Evolutionary conservation across 306 rosid genomes (phyloP), one percentile per base, ranked within the genome.

Genomic region (Albizia julibrissin): DNA sequence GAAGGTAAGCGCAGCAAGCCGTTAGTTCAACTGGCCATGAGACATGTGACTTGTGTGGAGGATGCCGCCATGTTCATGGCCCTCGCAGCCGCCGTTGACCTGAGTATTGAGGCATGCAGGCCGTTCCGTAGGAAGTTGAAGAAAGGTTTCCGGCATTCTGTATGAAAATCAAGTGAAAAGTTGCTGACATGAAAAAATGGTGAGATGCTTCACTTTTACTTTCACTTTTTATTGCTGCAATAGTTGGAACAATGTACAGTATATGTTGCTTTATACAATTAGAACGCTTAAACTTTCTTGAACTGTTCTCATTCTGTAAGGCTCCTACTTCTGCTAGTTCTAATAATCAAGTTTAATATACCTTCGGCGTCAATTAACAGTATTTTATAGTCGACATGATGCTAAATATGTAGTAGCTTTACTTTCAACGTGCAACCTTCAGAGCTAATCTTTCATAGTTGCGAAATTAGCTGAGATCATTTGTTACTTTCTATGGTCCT

Each of bases 1-100:
- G 97, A 94, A 87, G 98, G 98, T 15, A 94, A 87, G 85, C 87
- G 84, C 69, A 85, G 97, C 37, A 92, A 87, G 81, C 98, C 97
- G 0, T 83, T 81, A 65, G 98, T 94, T 22, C 97, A 94, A 46
- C 85, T 94, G 12, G 97, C 97, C 56, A 80, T 92, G 95, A 88
- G 97, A 69, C 98, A 94, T 12, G 92, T 94, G 76, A 92, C 97
- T 0, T 94, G 98, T 0, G 89, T 90, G 58, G 97, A 94, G 85
- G 98, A 94, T 29, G 98, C 98, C 3, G 98, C 98, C 62, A 93
- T 93, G 75, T 94, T 94, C 87, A 90, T 94, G 97, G 98, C 97
- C 6, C 97, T 94, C 72, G 98, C 97, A 21, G 95, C 97, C 1
- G 98, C 97, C 0, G 97, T 93, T 11, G 95, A 91, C 82, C 92